A percentile compares a stretch with the other conserved stretches of the same genome.
phyloP scores from a whole-genome alignment of 306 rosid species.

The Dalbergia cochinchinensis region DNA sequence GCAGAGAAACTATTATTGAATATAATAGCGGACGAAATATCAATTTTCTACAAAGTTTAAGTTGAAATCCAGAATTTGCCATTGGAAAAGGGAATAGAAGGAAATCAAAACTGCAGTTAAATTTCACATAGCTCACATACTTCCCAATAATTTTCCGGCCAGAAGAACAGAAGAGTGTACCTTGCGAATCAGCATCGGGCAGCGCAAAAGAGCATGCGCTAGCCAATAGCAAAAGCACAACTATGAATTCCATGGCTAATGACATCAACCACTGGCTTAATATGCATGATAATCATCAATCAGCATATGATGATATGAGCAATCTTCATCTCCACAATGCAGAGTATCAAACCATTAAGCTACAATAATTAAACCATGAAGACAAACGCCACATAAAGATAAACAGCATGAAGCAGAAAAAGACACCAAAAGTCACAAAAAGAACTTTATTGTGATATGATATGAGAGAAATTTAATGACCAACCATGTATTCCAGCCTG shows the following conservation, averaged over 20 bases:
- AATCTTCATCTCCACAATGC: conserved; percentile 55
- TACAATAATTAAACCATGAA: conserved; percentile 26
- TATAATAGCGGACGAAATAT: conserved; percentile 16
- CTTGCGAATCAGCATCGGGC: conserved; percentile 75
- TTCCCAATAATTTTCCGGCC: conserved; percentile 1
- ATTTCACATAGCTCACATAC: neutral
- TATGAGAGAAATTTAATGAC: conserved; percentile 24
- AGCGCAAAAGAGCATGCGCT: conserved; percentile 52
- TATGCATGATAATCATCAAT: conserved; percentile 44
- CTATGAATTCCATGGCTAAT: conserved; percentile 61
- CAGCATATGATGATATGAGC: neutral
- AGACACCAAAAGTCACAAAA: neutral
- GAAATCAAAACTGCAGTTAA: conserved; percentile 19
- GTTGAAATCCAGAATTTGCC: neutral
- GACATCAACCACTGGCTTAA: conserved; percentile 42
- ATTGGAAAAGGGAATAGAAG: neutral
- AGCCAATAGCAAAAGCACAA: conserved; percentile 55
- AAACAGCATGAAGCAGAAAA: conserved; percentile 15
- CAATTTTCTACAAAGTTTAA: neutral
- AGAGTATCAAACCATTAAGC: conserved; percentile 39
- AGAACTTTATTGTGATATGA: neutral
- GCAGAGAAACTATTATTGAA: neutral
- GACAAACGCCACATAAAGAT: neutral
- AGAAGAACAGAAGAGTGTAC: conserved; percentile 46
- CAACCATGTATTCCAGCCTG: conserved; percentile 14